Evolutionary conservation across 176 grass and related monocot species (phyloP), one percentile per base, ranked within the genome.

Genomic region (Oryza punctata): DNA sequence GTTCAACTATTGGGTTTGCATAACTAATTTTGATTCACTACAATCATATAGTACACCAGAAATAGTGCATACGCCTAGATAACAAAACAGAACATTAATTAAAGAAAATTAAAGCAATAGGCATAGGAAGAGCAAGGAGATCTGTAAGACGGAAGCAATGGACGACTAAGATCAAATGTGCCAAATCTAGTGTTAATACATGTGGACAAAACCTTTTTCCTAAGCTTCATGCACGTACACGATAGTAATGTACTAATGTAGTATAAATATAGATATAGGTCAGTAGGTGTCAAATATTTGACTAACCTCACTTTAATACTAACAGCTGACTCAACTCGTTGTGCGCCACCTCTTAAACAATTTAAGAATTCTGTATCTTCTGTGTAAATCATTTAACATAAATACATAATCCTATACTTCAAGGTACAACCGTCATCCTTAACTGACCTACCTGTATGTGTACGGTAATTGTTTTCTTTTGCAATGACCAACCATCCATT

Each of bases 401-500:
- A 38, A 38, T 38, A 1, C 37, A 38, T 63, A 27, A 49, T 69
- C 15, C 7, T 24, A 63, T 70, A 23, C 38, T 49, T 38, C 46
- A 37, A 67, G 28, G 26, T 38, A 80, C 63, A 69, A 5, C 47
- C 38, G 1, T 40, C 21, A 19, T 75, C 50, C 69, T 85, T 85
- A 33, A 69, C 27, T 69, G 49, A 41, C 77, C 35, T 49, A 72
- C 49, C 49, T 75, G 86, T 61, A 75, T 69, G 61, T 37, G 59
- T 29, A 84, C 63, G 67, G 82, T 65, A 78, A 78, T 85, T 76
- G 41, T 88, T 70, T 73, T 38, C 52, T 75, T 77, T 84, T 76
- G 87, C n/a, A 79, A 78, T 82, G 70, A 64, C 73, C 67, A 87
- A 61, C 85, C 82, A 88, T 50, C 24, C 57, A 78, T 85, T 78